A percentile compares a stretch with the other conserved stretches of the same genome.
phyloP scores from a whole-genome alignment of 345 rosid genomes.

The Triadica sebifera region DNA sequence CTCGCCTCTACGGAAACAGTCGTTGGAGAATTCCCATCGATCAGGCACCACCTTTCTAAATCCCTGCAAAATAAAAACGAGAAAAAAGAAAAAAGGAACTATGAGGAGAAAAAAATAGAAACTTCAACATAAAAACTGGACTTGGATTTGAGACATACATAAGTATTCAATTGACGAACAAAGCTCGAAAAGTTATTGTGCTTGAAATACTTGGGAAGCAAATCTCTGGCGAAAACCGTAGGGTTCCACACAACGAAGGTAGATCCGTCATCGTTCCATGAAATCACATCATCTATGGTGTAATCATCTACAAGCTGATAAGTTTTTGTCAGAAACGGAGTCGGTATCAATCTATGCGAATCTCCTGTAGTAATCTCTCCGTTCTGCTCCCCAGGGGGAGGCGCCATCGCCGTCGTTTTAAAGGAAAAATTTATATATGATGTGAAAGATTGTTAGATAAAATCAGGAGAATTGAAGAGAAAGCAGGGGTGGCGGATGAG shows the following conservation, averaged over 20 bases:
- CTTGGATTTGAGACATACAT: constrained; percentile 36
- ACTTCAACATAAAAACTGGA: no score
- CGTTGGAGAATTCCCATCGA: constrained; percentile 93
- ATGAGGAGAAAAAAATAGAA: neutral
- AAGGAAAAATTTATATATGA: no score
- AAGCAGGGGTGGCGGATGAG: no score
- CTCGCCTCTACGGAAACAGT: constrained; percentile 67
- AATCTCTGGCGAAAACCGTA: constrained; percentile 69
- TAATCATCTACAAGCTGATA: no score
- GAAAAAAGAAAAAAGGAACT: no score
- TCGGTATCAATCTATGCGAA: no score
- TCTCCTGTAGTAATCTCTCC: no score
- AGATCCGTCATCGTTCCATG: constrained; percentile 88
- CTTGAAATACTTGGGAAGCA: constrained; percentile 81
- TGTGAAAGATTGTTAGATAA: no score
- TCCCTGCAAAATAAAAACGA: constrained; percentile 42
- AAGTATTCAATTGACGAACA: constrained; percentile 92
- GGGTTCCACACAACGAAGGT: constrained; percentile 85
- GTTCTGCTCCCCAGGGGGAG: no score
- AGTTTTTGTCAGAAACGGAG: no score
- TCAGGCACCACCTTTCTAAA: constrained; percentile 80
- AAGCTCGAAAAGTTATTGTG: constrained; percentile 92
- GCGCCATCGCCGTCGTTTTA: no score
- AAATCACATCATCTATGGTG: constrained; percentile 38
- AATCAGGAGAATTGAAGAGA: no score